These are phyloP conservation scores for Podaxis sp. DNA, from an alignment of 768 basidiomycete genomes.

Conservation along the genomic window DNA sequence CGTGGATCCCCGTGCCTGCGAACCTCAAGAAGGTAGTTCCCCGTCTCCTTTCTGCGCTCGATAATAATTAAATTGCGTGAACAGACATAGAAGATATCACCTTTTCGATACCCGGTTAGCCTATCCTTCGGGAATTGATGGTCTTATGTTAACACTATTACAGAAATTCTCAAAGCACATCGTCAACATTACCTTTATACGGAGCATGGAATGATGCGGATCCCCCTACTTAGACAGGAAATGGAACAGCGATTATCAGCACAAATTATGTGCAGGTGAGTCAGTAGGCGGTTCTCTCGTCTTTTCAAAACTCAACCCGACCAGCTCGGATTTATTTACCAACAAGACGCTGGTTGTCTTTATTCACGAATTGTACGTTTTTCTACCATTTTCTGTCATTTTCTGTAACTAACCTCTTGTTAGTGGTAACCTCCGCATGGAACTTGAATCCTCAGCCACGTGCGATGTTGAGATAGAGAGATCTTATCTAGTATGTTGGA, in stretches of 20 bases:
- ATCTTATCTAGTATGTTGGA: slow-evolving; percentile 70
- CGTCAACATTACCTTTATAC: slow-evolving; percentile 80
- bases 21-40: slow-evolving; percentile 70
- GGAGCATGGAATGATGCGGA: slow-evolving; percentile 74
- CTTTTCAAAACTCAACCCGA: slow-evolving; percentile 1
- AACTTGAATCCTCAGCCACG: slow-evolving; percentile 69
- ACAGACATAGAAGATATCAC: slow-evolving; percentile 61
- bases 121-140: neutral
- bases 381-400: neutral
- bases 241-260: slow-evolving; percentile 73
- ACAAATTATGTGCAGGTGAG: slow-evolving; percentile 90
- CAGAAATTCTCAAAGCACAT: slow-evolving; percentile 87
- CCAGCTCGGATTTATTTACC: slow-evolving; percentile 74
- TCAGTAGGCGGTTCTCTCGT: slow-evolving; percentile 13
- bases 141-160: neutral
- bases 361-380: slow-evolving; percentile 89
- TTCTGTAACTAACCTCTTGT: neutral
- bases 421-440: slow-evolving; percentile 86
- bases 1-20: slow-evolving; percentile 77
- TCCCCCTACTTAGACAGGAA: slow-evolving; percentile 68
- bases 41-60: neutral
- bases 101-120: slow-evolving; percentile 66
- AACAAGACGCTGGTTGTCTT: slow-evolving; percentile 81
- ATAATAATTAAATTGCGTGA: slow-evolving; percentile 4
- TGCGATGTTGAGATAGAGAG: slow-evolving; percentile 78